phyloP scores from a whole-genome alignment of 192 early-diverging fungal genomes.

The Coemansia sp. region DNA sequence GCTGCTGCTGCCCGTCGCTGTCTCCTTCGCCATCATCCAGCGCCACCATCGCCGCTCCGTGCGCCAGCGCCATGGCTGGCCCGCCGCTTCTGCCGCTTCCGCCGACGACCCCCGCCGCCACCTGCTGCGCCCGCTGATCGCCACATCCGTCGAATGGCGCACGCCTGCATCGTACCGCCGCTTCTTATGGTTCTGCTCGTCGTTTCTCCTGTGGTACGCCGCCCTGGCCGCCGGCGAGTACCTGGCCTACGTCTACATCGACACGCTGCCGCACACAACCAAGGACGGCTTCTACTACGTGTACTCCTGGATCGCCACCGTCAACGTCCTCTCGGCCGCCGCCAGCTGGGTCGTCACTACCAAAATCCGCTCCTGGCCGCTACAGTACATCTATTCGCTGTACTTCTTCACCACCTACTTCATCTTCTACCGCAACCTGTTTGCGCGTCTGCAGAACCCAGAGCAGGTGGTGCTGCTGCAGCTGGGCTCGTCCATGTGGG shows the following conservation, averaged over 20 bases:
- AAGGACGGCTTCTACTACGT: slow-evolving; percentile 69
- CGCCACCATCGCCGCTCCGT: slow-evolving; percentile 48
- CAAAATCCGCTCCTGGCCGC: slow-evolving; percentile 65
- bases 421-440: slow-evolving; percentile 78
- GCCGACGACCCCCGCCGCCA: neutral
- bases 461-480: slow-evolving; percentile 69
- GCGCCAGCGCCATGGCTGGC: slow-evolving; percentile 16
- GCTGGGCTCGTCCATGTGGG: slow-evolving; percentile 69
- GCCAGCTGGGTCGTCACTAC: slow-evolving; percentile 68
- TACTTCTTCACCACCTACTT: slow-evolving; percentile 83
- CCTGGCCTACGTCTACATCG: slow-evolving; percentile 64
- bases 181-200: slow-evolving; percentile 75
- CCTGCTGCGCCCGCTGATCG: slow-evolving; percentile 60
- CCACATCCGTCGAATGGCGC: slow-evolving; percentile 56
- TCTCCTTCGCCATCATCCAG: slow-evolving; percentile 62
- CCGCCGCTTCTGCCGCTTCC: slow-evolving; percentile 34
- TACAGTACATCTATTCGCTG: slow-evolving; percentile 69
- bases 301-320: slow-evolving; percentile 69
- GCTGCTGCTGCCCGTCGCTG: slow-evolving; percentile 66
- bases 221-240: slow-evolving; percentile 69
- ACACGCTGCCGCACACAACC: slow-evolving; percentile 58
- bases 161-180: slow-evolving; percentile 70
- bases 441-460: slow-evolving; percentile 67
- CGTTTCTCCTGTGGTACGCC: slow-evolving; percentile 65
- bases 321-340: slow-evolving; percentile 65